A percentile compares a stretch with the other conserved stretches of the same genome.
Conservation (phyloP, 768 basidiomycete genomes). For the Cyclocybe cylindracea region DNA sequence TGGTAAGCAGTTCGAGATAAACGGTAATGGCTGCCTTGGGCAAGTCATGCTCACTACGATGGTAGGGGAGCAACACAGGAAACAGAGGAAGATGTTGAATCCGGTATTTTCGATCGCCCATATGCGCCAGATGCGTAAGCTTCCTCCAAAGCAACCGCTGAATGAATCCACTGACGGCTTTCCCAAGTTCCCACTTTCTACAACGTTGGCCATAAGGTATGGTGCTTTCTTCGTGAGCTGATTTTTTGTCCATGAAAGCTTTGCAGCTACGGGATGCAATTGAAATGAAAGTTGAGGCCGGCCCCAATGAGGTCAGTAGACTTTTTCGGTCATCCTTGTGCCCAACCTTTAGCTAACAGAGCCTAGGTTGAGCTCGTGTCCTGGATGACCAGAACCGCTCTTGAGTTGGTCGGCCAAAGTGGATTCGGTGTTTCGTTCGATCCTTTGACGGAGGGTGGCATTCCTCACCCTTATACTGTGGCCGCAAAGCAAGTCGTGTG, state of each 20-base stretch:
- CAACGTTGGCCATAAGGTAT: conserved; percentile 30
- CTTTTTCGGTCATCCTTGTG: not conserved
- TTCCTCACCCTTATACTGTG: conserved; percentile 28
- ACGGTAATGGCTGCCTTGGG: not conserved
- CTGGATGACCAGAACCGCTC: conserved; percentile 42
- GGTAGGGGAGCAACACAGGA: conserved; percentile 41
- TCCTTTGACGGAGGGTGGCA: conserved; percentile 29
- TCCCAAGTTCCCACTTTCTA: conserved; percentile 38
- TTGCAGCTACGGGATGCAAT: conserved; percentile 27
- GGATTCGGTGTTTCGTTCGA: conserved; percentile 45
- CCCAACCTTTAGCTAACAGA: not conserved
- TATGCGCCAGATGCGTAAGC: conserved; percentile 36
- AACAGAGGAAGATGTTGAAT: conserved; percentile 39
- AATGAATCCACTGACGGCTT: not conserved
- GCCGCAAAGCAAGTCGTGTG: conserved; percentile 32
- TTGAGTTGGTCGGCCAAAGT: conserved; percentile 50
- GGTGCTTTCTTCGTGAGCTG: conserved; percentile 1
- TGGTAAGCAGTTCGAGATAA: conserved; percentile 11
- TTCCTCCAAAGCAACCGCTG: not conserved
- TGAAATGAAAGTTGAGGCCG: conserved; percentile 21
- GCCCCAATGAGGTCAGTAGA: conserved; percentile 27
- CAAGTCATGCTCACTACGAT: not conserved
- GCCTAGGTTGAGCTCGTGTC: conserved; percentile 30
- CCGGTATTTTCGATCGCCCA: conserved; percentile 37
- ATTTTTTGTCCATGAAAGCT: not conserved